Conservation (phyloP, 2,329 filamentous ascomycete species). For the Penicillium sp. region DNA sequence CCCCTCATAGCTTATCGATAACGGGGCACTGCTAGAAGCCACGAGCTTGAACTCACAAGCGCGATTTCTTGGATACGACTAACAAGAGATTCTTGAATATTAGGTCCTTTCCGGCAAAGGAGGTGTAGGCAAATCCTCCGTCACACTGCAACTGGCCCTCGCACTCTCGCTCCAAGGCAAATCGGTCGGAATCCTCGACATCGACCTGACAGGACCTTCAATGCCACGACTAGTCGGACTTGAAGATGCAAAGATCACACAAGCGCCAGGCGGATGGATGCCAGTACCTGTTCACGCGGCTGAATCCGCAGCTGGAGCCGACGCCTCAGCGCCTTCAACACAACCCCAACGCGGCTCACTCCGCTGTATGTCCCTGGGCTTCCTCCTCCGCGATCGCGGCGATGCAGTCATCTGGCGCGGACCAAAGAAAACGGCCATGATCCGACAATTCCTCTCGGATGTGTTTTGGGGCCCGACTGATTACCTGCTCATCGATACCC, state of each 20-base stretch:
- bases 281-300: constrained; percentile 73
- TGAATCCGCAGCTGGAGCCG: constrained; percentile 17
- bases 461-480: constrained; percentile 82
- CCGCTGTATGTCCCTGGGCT: constrained; percentile 82
- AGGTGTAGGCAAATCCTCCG: constrained; percentile 92
- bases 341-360: constrained; percentile 32
- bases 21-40: constrained; percentile 13
- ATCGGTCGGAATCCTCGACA: constrained; percentile 87
- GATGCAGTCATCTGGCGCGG: constrained; percentile 96
- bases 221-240: constrained; percentile 92
- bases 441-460: constrained; percentile 86
- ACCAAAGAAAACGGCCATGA: constrained; percentile 98
- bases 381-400: constrained; percentile 70
- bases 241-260: constrained; percentile 78
- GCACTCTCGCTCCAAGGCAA: constrained; percentile 76
- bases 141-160: constrained; percentile 92
- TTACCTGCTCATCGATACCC: constrained; percentile 88
- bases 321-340: constrained; percentile 6
- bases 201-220: constrained; percentile 90
- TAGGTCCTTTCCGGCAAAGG: constrained; percentile 87
- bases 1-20: constrained; percentile 35
- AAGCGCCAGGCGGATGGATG: constrained; percentile 84
- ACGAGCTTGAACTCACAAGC: not conserved
- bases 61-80: not conserved
- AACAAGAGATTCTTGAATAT: constrained; percentile 3